A percentile compares a stretch with the other conserved stretches of the same genome.
Conservation (phyloP, 768 basidiomycete genomes). For the Tylopilus vinaceipallidus region DNA sequence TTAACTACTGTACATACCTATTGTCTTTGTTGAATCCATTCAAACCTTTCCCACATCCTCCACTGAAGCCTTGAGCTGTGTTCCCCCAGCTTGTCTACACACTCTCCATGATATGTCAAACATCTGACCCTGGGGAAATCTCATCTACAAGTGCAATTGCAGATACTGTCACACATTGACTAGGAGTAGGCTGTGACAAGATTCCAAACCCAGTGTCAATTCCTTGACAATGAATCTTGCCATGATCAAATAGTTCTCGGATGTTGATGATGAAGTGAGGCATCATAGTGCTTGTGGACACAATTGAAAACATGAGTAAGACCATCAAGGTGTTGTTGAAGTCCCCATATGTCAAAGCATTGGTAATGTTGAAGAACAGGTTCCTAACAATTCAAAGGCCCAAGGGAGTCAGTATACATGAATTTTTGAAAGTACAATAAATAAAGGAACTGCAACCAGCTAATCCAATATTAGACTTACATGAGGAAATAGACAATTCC, state of each 20-base stretch:
- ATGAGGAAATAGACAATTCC: conserved; percentile 10
- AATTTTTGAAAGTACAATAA: not conserved
- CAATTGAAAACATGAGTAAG: too few relatives aligned
- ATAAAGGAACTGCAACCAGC: not conserved
- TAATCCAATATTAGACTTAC: not conserved
- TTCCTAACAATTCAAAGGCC: not conserved
- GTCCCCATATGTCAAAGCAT: too few relatives aligned
- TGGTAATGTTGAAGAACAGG: not conserved
- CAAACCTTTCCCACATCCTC: too few relatives aligned
- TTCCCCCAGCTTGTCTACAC: too few relatives aligned
- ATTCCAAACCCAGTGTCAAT: conserved; percentile 7
- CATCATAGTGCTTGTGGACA: not conserved
- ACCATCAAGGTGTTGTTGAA: too few relatives aligned
- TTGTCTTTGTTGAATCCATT: too few relatives aligned
- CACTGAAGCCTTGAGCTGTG: too few relatives aligned
- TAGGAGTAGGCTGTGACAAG: not conserved
- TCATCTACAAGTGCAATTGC: not conserved
- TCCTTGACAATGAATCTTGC: not conserved
- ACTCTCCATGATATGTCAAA: too few relatives aligned
- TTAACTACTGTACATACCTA: too few relatives aligned
- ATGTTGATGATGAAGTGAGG: conserved; percentile 13
- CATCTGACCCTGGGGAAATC: too few relatives aligned
- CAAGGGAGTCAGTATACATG: too few relatives aligned
- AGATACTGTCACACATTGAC: not conserved
- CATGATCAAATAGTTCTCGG: not conserved